phyloP scores from a whole-genome alignment of 2,329 filamentous ascomycete genomes.

The Ophiostoma tasmaniense region DNA sequence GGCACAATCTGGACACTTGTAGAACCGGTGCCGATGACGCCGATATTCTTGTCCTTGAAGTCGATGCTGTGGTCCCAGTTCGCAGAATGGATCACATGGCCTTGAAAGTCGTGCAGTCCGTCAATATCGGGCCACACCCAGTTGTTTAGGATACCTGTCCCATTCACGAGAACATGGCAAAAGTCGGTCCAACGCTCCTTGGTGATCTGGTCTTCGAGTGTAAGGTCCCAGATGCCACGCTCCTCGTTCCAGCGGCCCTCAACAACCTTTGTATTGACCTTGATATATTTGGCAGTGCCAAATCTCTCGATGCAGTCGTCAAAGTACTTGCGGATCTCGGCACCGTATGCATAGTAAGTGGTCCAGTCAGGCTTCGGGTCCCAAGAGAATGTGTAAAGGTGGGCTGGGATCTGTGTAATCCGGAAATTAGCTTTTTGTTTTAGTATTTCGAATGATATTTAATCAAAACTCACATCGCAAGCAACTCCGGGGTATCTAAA shows the following conservation, averaged over 20 bases:
- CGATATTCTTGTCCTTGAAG: slow-evolving; percentile 24
- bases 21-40: slow-evolving; percentile 27
- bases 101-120: slow-evolving; percentile 29
- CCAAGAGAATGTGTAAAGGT: slow-evolving; percentile 32
- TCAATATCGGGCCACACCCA: slow-evolving; percentile 24
- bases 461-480: not conserved
- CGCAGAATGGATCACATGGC: slow-evolving; percentile 26
- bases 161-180: slow-evolving; percentile 21
- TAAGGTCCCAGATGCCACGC: slow-evolving; percentile 31
- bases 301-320: slow-evolving; percentile 27
- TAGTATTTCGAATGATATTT: not conserved
- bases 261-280: slow-evolving; percentile 35
- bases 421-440: not conserved
- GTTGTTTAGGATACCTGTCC: slow-evolving; percentile 23
- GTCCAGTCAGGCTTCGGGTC: slow-evolving; percentile 28
- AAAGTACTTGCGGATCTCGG: slow-evolving; percentile 26
- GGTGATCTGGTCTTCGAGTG: slow-evolving; percentile 25
- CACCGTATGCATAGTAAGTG: slow-evolving; percentile 25
- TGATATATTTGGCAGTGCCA: slow-evolving; percentile 35
- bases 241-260: slow-evolving; percentile 37
- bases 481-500: not conserved
- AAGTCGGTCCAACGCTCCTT: slow-evolving; percentile 20
- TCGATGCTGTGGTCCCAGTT: slow-evolving; percentile 24
- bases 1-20: slow-evolving; percentile 27
- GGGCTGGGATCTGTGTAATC: slow-evolving; percentile 23